Conservation (phyloP, 2,329 filamentous ascomycete species). For the Lachnellula hyalina region DNA sequence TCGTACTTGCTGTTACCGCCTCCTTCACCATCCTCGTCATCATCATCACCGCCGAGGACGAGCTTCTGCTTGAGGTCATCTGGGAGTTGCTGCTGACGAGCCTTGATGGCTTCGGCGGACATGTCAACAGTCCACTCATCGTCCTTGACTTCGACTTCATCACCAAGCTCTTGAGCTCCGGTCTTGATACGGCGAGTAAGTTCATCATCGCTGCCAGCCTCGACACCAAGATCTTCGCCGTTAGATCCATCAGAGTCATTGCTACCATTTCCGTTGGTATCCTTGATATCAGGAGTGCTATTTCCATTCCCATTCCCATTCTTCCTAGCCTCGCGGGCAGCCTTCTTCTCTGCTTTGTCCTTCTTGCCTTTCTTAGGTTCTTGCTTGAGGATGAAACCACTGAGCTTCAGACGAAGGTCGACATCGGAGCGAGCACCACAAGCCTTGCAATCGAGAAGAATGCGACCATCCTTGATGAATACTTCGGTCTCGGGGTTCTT, state of each 20-base stretch:
- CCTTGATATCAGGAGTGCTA: constrained; percentile 39
- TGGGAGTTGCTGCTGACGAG: constrained; percentile 88
- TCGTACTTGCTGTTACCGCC: constrained; percentile 76
- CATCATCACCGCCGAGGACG: constrained; percentile 72
- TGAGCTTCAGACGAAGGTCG: constrained; percentile 90
- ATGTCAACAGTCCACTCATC: constrained; percentile 96
- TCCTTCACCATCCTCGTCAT: constrained; percentile 74
- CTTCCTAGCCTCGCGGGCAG: constrained; percentile 79
- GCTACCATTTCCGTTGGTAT: constrained; percentile 47
- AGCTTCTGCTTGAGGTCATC: constrained; percentile 91
- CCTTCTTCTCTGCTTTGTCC: constrained; percentile 89
- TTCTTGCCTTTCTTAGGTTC: constrained; percentile 92
- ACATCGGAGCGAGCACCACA: constrained; percentile 91
- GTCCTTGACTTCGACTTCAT: constrained; percentile 64
- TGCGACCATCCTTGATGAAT: constrained; percentile 87
- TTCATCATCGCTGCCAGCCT: constrained; percentile 85
- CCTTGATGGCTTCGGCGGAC: constrained; percentile 90
- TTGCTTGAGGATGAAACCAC: constrained; percentile 95
- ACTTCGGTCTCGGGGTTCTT: constrained; percentile 99
- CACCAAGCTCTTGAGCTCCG: constrained; percentile 67
- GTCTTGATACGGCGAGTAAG: constrained; percentile 70
- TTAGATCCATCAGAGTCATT: constrained; percentile 55
- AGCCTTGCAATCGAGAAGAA: constrained; percentile 96
- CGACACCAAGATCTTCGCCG: constrained; percentile 49
- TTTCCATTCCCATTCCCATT: constrained; percentile 49